These are phyloP conservation scores for Tylopilus plumbeoviolaceoides DNA, from an alignment of 768 basidiomycete species.

Conservation along the genomic window DNA sequence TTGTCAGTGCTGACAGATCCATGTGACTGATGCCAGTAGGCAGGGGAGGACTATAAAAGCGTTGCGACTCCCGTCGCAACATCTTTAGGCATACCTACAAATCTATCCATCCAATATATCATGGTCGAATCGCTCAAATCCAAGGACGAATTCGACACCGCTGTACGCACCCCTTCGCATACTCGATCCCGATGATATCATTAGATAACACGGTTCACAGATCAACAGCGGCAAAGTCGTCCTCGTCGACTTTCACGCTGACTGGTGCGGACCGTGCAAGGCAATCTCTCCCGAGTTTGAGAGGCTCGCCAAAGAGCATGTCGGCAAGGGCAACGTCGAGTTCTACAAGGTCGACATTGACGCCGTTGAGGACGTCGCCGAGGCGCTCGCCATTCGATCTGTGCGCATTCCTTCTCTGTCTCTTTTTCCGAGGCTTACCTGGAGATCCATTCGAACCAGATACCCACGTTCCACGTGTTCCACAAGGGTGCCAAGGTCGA, in stretches of 20 bases:
- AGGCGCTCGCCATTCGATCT: constrained; percentile 49
- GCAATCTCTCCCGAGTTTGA: constrained; percentile 15
- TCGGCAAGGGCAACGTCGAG: constrained; percentile 29
- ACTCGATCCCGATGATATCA: background rate
- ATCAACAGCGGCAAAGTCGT: background rate
- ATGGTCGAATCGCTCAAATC: background rate
- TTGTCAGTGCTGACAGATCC: constrained; percentile 9
- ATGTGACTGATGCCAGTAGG: background rate
- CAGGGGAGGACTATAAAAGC: background rate
- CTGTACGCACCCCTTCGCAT: background rate
- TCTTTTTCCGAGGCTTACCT: background rate
- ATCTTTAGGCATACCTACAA: background rate
- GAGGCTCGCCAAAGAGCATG: background rate
- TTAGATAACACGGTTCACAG: constrained; percentile 1
- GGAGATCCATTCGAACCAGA: constrained; percentile 6
- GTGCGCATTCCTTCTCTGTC: no score
- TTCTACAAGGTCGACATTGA: constrained; percentile 80
- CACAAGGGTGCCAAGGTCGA: background rate
- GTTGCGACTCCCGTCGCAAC: background rate
- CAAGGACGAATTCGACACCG: background rate
- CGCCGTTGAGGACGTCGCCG: constrained; percentile 39
- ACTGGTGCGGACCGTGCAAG: constrained; percentile 22
- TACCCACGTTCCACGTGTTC: constrained; percentile 19
- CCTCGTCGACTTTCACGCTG: constrained; percentile 22
- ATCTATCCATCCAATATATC: background rate